A percentile compares a stretch with the other conserved stretches of the same genome.
Evolutionary conservation across 805 yeast species (phyloP).

Genomic region (Wickerhamiella bombiphila): DNA sequence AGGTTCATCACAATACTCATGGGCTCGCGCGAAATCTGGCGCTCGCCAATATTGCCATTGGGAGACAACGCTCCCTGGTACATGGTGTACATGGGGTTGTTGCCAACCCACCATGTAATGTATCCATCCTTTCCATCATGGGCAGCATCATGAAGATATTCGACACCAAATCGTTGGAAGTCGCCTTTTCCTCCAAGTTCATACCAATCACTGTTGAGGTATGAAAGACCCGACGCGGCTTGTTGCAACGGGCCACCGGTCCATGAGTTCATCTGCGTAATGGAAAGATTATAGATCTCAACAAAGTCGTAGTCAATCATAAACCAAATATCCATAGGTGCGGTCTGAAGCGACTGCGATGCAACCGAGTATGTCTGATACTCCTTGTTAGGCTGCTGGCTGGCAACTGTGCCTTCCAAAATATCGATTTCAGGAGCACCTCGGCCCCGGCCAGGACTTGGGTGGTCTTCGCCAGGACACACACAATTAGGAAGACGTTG

Average conservation of each 20-base stretch:
- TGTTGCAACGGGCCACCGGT: conserved; percentile 91
- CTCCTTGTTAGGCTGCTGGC: conserved; percentile 16
- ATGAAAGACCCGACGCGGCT: conserved; percentile 73
- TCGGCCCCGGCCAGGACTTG: conserved; percentile 74
- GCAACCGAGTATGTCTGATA: conserved; percentile 41
- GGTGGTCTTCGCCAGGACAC: conserved; percentile 73
- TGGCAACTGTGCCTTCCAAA: conserved; percentile 58
- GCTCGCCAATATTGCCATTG: conserved; percentile 78
- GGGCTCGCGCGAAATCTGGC: conserved; percentile 77
- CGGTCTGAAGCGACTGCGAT: conserved; percentile 84
- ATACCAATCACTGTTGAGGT: conserved; percentile 73
- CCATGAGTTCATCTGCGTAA: conserved; percentile 73
- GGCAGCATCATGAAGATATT: conserved; percentile 51
- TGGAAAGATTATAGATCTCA: conserved; percentile 50
- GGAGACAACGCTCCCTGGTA: conserved; percentile 68
- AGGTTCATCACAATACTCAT: conserved; percentile 78
- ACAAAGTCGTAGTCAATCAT: conserved; percentile 73
- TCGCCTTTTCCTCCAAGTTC: conserved; percentile 34
- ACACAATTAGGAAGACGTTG: conserved; percentile 66
- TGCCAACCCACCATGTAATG: conserved; percentile 76
- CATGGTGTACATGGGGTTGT: conserved; percentile 58
- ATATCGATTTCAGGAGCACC: conserved; percentile 95
- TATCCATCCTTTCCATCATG: conserved; percentile 40
- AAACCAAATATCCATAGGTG: conserved; percentile 92
- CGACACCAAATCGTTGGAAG: conserved; percentile 67